Base-by-base conservation (phyloP, 2,329 filamentous ascomycete species). In the Stagonosporopsis cucurbitacearum region DNA sequence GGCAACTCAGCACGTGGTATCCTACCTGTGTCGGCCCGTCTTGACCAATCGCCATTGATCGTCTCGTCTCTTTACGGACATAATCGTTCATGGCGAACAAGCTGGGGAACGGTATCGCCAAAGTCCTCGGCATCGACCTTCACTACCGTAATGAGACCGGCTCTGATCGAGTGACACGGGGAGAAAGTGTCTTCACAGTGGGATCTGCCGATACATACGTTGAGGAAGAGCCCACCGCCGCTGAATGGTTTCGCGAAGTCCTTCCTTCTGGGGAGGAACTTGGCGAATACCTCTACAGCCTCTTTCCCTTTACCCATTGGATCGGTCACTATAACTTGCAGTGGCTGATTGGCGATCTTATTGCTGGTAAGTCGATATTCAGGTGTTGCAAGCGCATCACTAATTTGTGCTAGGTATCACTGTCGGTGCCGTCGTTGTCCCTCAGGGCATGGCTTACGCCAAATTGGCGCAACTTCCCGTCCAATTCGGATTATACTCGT, bases 381-480 rank as follows among this genome's bases (percentile, higher is more conserved):
- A 13, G 5, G 8, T 7, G 7, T 20, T 13, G 4, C 1, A 19
- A 17, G 28, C 19, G 13, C 2, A 9, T 25, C 12, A 20, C 64
- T 68, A 45, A 68, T n/a, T 20, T 36, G 22, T 2, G 6, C 2
- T 22, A 86, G 84, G 86, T 79, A 82, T 90, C 63, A 91, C 88
- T 2, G 86, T 90, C 48, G 89, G 89, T 40, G 83, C 88, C 46
- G 89, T 92, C 22, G 92, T 97, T 23, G 91, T 98, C n/a, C 94
- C 94, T 6, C 94, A 98, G 73, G 89, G 92, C 59, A 97, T 98
- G 94, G 93, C 94, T 1, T 98, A 98, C 76, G 92, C 94, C 19
- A 83, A 88, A 60, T 83, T 98, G 22, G 94, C 94, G 37, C 84
- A 88, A 56, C 83, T 98, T 19, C 81, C 85, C 1, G 85, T 88